These are phyloP conservation scores for Juglanconis juglandina DNA, from an alignment of 2,329 filamentous ascomycete species.

Conservation along the genomic window DNA sequence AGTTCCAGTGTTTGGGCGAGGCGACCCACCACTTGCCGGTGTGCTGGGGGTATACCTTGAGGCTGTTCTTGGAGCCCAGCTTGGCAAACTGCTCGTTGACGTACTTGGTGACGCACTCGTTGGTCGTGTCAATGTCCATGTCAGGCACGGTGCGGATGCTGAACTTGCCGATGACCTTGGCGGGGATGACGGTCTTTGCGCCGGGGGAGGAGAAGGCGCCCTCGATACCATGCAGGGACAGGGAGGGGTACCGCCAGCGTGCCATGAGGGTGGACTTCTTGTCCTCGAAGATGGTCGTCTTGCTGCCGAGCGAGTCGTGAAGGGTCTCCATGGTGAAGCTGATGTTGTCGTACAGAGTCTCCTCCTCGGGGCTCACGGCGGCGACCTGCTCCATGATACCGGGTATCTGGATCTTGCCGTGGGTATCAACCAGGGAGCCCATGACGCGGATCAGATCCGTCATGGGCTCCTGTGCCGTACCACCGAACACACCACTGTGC, in stretches of 20 bases:
- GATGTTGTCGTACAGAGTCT: slow-evolving; percentile 82
- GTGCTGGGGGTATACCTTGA: slow-evolving; percentile 80
- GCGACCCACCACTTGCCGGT: slow-evolving; percentile 99
- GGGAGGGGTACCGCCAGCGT: slow-evolving; percentile 89
- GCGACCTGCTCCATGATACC: slow-evolving; percentile 92
- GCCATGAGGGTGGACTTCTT: slow-evolving; percentile 94
- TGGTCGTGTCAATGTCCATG: slow-evolving; percentile 92
- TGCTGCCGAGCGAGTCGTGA: slow-evolving; percentile 84
- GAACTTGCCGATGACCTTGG: slow-evolving; percentile 97
- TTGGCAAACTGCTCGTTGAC: slow-evolving; percentile 82
- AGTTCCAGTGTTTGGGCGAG: slow-evolving; percentile 98
- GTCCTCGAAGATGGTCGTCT: slow-evolving; percentile 80
- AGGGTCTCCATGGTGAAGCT: slow-evolving; percentile 95
- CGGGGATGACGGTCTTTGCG: slow-evolving; percentile 97
- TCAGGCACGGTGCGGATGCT: slow-evolving; percentile 95
- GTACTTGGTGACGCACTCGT: slow-evolving; percentile 78
- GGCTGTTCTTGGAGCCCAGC: slow-evolving; percentile 85
- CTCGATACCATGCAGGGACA: slow-evolving; percentile 92
- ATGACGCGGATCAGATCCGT: slow-evolving; percentile 86
- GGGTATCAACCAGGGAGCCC: slow-evolving; percentile 77
- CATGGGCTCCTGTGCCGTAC: slow-evolving; percentile 97
- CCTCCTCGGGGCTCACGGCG: slow-evolving; percentile 80
- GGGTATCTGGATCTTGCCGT: slow-evolving; percentile 92
- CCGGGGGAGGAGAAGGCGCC: slow-evolving; percentile 90
- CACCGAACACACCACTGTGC: slow-evolving; percentile 95